Percentiles rank a stretch among this genome's conserved stretches.
These are phyloP conservation scores for Yamadazyma spencermartinsiae DNA, from an alignment of 1,139 yeast genomes.

Conservation along the genomic window DNA sequence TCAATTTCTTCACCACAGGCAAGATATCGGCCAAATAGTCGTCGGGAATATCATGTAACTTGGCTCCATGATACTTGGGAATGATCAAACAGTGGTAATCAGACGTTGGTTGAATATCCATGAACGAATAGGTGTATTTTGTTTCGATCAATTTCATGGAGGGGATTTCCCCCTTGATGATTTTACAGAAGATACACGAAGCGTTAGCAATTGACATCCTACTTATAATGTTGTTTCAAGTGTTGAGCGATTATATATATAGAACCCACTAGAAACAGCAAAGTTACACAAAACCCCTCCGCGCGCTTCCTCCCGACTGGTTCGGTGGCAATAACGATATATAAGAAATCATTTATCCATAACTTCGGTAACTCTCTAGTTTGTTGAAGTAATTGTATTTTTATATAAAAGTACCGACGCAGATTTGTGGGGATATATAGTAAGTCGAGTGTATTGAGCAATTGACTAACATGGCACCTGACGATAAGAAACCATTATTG, in stretches of 20 bases:
- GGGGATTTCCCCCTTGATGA: conserved; percentile 92
- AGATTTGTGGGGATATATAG: no score
- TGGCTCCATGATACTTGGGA: conserved; percentile 91
- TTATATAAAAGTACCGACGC: no score
- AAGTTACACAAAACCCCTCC: conserved; percentile 6
- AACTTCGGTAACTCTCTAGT: no score
- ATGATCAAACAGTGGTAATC: conserved; percentile 85
- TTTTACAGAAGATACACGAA: conserved; percentile 83
- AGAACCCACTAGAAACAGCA: conserved; percentile 1
- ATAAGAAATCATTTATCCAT: not conserved
- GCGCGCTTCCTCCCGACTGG: no score
- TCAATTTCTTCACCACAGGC: conserved; percentile 84
- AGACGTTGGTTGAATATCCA: conserved; percentile 91
- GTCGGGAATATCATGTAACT: conserved; percentile 88
- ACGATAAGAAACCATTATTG: conserved; percentile 39
- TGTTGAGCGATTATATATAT: not conserved
- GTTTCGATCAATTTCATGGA: conserved; percentile 87
- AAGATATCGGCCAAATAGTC: conserved; percentile 81
- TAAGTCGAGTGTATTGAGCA: conserved; percentile 10
- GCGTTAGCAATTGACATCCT: conserved; percentile 6
- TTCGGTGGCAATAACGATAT: conserved; percentile 13
- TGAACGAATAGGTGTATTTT: conserved; percentile 71
- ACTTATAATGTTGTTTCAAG: no score
- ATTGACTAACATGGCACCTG: conserved; percentile 19
- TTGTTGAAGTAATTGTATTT: no score